These are phyloP conservation scores for Chamaecyparis obtusa DNA, from an alignment of 75 land plant species.

Conservation along the genomic window DNA sequence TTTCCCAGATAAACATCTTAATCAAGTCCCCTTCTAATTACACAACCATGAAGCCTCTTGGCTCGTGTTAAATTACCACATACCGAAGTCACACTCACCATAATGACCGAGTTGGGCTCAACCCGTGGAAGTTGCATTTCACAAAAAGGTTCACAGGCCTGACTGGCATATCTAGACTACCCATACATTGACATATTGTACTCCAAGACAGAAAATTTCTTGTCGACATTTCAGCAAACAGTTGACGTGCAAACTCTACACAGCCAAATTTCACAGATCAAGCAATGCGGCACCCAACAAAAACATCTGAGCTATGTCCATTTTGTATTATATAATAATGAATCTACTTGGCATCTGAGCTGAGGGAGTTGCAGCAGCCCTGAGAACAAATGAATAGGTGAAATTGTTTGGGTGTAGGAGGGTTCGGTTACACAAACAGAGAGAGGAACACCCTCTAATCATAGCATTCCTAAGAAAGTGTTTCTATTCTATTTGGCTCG, in stretches of 20 bases:
- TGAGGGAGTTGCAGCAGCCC: conserved; percentile 13
- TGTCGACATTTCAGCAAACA: conserved; percentile 27
- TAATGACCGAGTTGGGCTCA: conserved; percentile 24
- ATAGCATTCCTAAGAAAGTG: conserved; percentile 34
- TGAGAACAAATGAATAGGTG: conserved; percentile 28
- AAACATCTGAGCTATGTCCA: conserved; percentile 21
- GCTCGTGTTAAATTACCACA: conserved; percentile 36
- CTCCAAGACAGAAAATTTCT: conserved; percentile 34
- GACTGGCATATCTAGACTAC: conserved; percentile 8
- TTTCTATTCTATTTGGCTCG: neutral
- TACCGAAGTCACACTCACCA: conserved; percentile 24
- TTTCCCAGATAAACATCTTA: conserved; percentile 29
- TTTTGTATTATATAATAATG: conserved; percentile 16
- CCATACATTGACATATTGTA: conserved; percentile 30
- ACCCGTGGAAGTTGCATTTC: conserved; percentile 20
- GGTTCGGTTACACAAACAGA: neutral
- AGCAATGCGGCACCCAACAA: conserved; percentile 15
- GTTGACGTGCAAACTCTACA: conserved; percentile 7
- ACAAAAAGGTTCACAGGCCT: conserved; percentile 22
- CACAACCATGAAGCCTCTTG: conserved; percentile 16
- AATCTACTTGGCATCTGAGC: conserved; percentile 7
- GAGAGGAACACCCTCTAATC: conserved; percentile 18
- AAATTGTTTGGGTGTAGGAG: conserved; percentile 29
- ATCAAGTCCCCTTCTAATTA: too few relatives aligned
- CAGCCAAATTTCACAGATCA: conserved; percentile 23